These are phyloP conservation scores for Cryptococcus jaspeensis DNA, from an alignment of 1,284 basidiomycete genomes.

Conservation along the genomic window DNA sequence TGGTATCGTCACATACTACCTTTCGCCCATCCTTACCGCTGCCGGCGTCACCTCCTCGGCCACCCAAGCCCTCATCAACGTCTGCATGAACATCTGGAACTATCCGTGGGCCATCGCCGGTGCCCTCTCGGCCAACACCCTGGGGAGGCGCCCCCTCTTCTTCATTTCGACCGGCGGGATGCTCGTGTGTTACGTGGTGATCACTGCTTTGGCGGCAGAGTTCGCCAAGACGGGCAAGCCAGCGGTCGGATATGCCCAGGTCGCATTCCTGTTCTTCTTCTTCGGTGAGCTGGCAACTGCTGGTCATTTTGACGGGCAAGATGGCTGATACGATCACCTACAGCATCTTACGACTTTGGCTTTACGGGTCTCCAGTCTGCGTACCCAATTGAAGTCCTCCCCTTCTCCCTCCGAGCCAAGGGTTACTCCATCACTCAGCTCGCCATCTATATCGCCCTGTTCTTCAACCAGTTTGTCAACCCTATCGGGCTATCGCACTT, in stretches of 20 bases:
- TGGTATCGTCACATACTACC: conserved; percentile 65
- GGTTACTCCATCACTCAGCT: conserved; percentile 13
- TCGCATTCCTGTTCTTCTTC: conserved; percentile 12
- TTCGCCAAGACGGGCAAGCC: conserved; percentile 13
- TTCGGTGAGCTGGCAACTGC: conserved; percentile 12
- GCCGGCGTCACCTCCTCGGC: conserved; percentile 59
- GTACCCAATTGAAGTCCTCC: conserved; percentile 26
- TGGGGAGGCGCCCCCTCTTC: conserved; percentile 38
- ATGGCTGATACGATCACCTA: conserved; percentile 3
- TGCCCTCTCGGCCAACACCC: conserved; percentile 35
- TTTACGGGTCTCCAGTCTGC: conserved; percentile 12
- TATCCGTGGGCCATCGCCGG: conserved; percentile 27
- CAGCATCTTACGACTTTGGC: conserved; percentile 15
- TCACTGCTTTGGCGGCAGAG: conserved; percentile 14
- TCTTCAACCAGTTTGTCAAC: conserved; percentile 25
- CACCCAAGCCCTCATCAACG: conserved; percentile 61
- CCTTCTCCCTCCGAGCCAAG: conserved; percentile 16
- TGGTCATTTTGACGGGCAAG: conserved; percentile 15
- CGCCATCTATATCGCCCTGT: conserved; percentile 2
- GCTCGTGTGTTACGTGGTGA: conserved; percentile 33
- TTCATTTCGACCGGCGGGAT: conserved; percentile 64
- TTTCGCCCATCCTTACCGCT: conserved; percentile 65
- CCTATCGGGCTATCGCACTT: conserved; percentile 21
- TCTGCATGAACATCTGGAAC: conserved; percentile 55
- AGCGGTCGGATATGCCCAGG: conserved; percentile 6